A percentile compares a stretch with the other conserved stretches of the same genome.
Conservation (phyloP, 805 yeast genomes). For the Schizosaccharomyces japonicus region DNA sequence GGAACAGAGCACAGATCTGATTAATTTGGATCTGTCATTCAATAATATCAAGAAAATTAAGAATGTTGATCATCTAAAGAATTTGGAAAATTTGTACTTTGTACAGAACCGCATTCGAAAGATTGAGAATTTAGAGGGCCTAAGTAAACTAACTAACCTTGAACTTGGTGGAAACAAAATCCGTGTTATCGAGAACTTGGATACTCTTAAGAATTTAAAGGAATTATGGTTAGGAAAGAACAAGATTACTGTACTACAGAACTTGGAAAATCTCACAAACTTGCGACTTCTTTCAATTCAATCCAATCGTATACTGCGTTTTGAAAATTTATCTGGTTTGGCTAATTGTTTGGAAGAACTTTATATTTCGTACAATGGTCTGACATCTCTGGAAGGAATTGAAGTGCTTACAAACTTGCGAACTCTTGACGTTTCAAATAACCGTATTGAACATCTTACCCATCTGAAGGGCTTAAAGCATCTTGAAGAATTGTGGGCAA, state of each 20-base stretch:
- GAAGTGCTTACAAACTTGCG: constrained; percentile 43
- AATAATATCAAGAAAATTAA: constrained; percentile 71
- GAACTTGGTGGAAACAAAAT: constrained; percentile 83
- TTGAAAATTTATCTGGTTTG: constrained; percentile 61
- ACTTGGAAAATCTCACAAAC: constrained; percentile 33
- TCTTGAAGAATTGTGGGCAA: constrained; percentile 89
- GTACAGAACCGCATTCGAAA: constrained; percentile 68
- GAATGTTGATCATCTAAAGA: constrained; percentile 38
- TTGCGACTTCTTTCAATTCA: constrained; percentile 67
- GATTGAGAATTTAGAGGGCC: constrained; percentile 39
- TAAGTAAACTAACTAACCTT: constrained; percentile 35
- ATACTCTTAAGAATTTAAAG: constrained; percentile 30
- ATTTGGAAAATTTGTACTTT: constrained; percentile 49
- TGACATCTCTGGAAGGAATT: constrained; percentile 50
- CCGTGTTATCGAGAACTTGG: constrained; percentile 31
- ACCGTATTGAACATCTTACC: constrained; percentile 36
- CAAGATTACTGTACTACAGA: constrained; percentile 38
- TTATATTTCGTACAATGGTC: constrained; percentile 67
- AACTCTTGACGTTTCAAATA: constrained; percentile 63
- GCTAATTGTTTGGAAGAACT: constrained; percentile 49
- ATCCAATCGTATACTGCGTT: constrained; percentile 50
- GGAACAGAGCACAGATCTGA: constrained; percentile 9
- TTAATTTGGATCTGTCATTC: constrained; percentile 58
- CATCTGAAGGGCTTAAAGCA: constrained; percentile 38
- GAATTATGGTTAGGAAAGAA: constrained; percentile 90